Conservation (phyloP, 2,329 filamentous ascomycete species). For the Aureobasidium sp. region DNA sequence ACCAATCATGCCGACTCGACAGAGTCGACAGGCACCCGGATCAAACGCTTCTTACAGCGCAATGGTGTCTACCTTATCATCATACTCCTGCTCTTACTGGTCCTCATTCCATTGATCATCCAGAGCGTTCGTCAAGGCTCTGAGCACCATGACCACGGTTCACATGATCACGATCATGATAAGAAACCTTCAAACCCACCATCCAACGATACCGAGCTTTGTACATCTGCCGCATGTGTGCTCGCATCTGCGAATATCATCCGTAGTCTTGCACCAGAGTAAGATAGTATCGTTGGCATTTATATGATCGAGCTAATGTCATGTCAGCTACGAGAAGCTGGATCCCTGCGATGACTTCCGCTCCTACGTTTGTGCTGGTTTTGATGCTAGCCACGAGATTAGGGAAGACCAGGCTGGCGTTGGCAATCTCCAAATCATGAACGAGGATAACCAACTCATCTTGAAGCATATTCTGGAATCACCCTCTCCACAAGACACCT, state of each 20-base stretch:
- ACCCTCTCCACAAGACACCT: background rate
- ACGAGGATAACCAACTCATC: slow-evolving; percentile 13
- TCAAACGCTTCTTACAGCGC: slow-evolving; percentile 5
- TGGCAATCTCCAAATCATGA: slow-evolving; percentile 15
- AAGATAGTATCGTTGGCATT: background rate
- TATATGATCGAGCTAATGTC: background rate
- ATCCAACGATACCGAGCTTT: slow-evolving; percentile 1
- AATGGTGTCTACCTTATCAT: slow-evolving; percentile 4
- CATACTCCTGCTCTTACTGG: background rate
- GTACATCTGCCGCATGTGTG: slow-evolving; percentile 12
- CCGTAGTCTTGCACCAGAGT: slow-evolving; percentile 7
- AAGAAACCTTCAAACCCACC: background rate
- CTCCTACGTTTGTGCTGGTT: slow-evolving; percentile 13
- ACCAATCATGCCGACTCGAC: background rate
- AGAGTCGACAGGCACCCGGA: background rate
- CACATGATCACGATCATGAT: background rate
- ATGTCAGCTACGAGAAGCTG: slow-evolving; percentile 1
- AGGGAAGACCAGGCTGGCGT: slow-evolving; percentile 11
- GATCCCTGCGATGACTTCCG: slow-evolving; percentile 16
- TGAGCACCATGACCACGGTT: background rate
- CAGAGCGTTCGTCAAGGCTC: background rate
- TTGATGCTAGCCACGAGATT: slow-evolving; percentile 15
- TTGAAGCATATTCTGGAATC: slow-evolving; percentile 16
- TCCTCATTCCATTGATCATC: background rate
- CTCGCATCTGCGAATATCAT: slow-evolving; percentile 13